phyloP scores from a whole-genome alignment of 441 rosid species.

The Brassica hybrid region DNA sequence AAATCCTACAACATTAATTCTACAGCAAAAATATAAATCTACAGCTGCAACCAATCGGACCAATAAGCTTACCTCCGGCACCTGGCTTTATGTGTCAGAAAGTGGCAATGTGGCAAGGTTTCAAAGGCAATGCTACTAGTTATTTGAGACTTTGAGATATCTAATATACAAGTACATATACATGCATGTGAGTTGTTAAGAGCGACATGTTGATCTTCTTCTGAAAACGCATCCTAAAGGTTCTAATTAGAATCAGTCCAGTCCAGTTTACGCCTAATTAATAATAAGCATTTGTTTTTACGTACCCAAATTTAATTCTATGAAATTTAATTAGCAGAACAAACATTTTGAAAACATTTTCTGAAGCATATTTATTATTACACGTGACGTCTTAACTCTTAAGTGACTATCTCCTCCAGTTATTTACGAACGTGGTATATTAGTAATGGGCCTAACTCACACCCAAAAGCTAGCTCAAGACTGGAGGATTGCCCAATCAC shows the following conservation, averaged over 20 bases:
- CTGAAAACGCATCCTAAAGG: neutral
- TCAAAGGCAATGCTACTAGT: neutral
- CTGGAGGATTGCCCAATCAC: no score
- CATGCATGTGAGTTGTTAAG: conserved; percentile 2
- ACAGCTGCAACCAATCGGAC: no score
- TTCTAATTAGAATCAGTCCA: neutral
- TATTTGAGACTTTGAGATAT: neutral
- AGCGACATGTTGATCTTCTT: neutral
- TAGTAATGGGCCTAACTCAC: no score
- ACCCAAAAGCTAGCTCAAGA: no score
- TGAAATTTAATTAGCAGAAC: neutral
- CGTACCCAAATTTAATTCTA: neutral
- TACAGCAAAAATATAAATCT: no score
- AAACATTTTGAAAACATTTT: conserved; percentile 3
- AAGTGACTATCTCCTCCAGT: no score
- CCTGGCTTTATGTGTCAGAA: neutral
- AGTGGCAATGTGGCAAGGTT: conserved; percentile 6
- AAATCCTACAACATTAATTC: no score
- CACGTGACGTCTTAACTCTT: neutral
- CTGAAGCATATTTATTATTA: neutral
- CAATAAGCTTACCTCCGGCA: no score
- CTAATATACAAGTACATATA: neutral
- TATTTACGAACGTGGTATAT: no score
- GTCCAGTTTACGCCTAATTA: neutral
- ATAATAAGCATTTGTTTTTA: neutral